Base-by-base conservation (phyloP, 768 basidiomycete species). In the Leucocoprinus birnbaumii region DNA sequence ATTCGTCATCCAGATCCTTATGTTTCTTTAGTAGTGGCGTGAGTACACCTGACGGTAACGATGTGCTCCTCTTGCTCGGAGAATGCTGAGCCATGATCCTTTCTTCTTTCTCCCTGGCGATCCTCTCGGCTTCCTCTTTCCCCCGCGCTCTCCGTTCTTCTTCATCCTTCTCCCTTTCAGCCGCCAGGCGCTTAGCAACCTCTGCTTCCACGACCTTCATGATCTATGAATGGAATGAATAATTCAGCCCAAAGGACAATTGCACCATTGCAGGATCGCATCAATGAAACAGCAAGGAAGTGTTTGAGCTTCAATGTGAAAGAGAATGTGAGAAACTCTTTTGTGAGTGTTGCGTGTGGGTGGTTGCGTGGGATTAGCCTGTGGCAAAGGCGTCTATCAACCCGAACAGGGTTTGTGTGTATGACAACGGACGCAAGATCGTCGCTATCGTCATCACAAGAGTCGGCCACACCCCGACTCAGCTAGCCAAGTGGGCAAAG, bases 121-220 rank as follows among this genome's bases (percentile, higher is more conserved):
- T 26, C 43, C 27, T 34, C n/a, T 25, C 58, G 34, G 60, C 67
- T 50, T 61, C 57, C 48, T 68, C 66, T 38, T 65, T 66, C 55
- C 76, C 75, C 51, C 59, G 66, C 50, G 61, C 63, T 55, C 68
- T 62, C 51, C 69, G 65, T 56, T 72, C 69, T 61, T 67, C 64
- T 60, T 72, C 70, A 42, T 74, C 71, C 14, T 69, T 70, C 57
- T 78, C 76, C 40, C 73, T 69, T 64, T 79, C 78, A 46, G 73
- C 53, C 11, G 53, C 84, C 48, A 92, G 68, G 25, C 87, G 79
- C 57, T 85, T 75, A 14, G 84, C 80, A 51, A 88, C 88, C 65
- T 91, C 87, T 10, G 74, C 78, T 72, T 91, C 88, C 26, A 91
- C 89, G 7, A 84, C 85, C 6, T 73, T 78, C 72, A 91, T 86